These are phyloP conservation scores for Annulohypoxylon truncatum DNA, from an alignment of 2,329 filamentous ascomycete genomes.

Conservation along the genomic window DNA sequence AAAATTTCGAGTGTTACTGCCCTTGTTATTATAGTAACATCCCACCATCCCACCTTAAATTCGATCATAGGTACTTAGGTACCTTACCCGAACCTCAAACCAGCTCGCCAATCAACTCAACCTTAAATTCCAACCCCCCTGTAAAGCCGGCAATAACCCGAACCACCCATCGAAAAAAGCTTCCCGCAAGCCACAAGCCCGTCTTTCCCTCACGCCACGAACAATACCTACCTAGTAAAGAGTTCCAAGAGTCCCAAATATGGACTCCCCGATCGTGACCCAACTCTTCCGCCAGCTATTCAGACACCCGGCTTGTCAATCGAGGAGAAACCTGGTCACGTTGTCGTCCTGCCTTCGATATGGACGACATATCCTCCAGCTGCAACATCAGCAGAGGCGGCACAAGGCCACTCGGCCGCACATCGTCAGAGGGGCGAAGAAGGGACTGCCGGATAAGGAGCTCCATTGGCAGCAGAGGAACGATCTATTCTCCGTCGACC, in stretches of 20 bases:
- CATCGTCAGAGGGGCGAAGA: slow-evolving; percentile 44
- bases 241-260: slow-evolving; percentile 52
- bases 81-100: slow-evolving; percentile 40
- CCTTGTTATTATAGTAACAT: neutral
- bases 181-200: slow-evolving; percentile 8
- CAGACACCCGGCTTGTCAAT: slow-evolving; percentile 74
- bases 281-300: slow-evolving; percentile 89
- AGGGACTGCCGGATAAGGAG: slow-evolving; percentile 59
- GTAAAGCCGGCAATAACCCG: slow-evolving; percentile 33
- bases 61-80: neutral
- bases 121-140: neutral
- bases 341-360: slow-evolving; percentile 55
- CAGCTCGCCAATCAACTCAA: slow-evolving; percentile 14
- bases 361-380: slow-evolving; percentile 53
- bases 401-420: slow-evolving; percentile 45
- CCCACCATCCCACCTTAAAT: slow-evolving; percentile 8
- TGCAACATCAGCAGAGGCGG: slow-evolving; percentile 48
- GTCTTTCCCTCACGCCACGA: slow-evolving; percentile 17
- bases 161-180: slow-evolving; percentile 28
- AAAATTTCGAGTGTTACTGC: slow-evolving; percentile 4
- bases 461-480: slow-evolving; percentile 89
- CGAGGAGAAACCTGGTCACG: slow-evolving; percentile 57
- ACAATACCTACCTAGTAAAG: neutral
- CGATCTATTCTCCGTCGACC: slow-evolving; percentile 79
- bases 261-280: slow-evolving; percentile 84